Evolutionary conservation across 1,284 basidiomycete genomes (phyloP).

Genomic region (Mycocalia duriaeana): DNA sequence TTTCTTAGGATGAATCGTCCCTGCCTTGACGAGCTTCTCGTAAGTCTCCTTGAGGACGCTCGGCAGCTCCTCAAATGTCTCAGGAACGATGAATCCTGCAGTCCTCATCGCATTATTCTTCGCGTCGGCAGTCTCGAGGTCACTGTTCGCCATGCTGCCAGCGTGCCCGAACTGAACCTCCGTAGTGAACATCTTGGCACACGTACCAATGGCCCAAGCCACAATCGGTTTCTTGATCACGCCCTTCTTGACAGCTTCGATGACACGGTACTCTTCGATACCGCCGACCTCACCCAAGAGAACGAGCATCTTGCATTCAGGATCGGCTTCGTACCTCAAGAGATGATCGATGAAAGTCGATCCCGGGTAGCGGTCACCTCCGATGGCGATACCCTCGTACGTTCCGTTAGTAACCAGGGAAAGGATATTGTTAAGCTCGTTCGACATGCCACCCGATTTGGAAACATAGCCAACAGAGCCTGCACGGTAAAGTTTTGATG

Average conservation of each 20-base stretch:
- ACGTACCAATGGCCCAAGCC: conserved; percentile 99
- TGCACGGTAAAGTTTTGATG: conserved; percentile 96
- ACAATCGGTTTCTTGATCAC: conserved; percentile 97
- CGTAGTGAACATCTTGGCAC: conserved; percentile 99
- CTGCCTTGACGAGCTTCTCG: conserved; percentile 72
- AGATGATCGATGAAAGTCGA: conserved; percentile 99
- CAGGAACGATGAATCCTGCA: conserved; percentile 95
- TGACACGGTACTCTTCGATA: conserved; percentile 98
- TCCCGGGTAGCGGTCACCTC: conserved; percentile 98
- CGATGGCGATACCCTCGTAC: conserved; percentile 99
- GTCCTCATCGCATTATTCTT: conserved; percentile 96
- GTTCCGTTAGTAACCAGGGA: conserved; percentile 97
- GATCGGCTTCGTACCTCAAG: conserved; percentile 94
- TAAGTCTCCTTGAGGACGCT: conserved; percentile 82
- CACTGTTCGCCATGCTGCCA: conserved; percentile 97
- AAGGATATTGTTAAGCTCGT: conserved; percentile 99
- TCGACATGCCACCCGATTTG: conserved; percentile 99
- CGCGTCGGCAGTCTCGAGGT: conserved; percentile 93
- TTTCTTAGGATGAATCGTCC: conserved; percentile 65
- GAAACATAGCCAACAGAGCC: conserved; percentile 98
- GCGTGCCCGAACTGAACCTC: conserved; percentile 99
- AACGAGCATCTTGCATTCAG: conserved; percentile 98
- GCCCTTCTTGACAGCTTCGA: conserved; percentile 93
- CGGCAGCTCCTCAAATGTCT: conserved; percentile 96
- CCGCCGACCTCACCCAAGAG: conserved; percentile 98